Conservation (phyloP, 495 filamentous ascomycete genomes). For the Friedmanniomyces endolithicus region DNA sequence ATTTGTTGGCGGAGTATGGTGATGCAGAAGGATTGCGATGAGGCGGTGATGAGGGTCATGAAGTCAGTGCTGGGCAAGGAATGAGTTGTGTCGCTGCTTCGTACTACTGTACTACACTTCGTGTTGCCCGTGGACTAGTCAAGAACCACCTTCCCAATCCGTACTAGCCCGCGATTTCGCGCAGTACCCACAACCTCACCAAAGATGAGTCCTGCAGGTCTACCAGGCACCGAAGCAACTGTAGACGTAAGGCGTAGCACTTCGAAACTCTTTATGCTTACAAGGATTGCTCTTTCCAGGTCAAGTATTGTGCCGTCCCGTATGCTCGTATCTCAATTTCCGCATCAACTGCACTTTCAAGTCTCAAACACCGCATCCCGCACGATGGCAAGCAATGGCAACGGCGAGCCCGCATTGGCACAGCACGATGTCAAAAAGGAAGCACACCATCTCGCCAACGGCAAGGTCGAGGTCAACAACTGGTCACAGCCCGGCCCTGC, state of each 20-base stretch:
- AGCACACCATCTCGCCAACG: conserved; percentile 11
- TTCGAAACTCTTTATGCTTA: background rate
- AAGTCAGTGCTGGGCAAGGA: conserved; percentile 12
- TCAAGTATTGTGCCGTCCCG: conserved; percentile 6
- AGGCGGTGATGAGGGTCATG: conserved; percentile 23
- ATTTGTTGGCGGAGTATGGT: conserved; percentile 32
- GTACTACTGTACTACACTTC: background rate
- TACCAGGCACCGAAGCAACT: background rate
- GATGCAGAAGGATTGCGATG: conserved; percentile 22
- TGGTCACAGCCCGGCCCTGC: conserved; percentile 52
- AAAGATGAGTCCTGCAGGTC: background rate
- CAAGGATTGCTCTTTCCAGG: background rate
- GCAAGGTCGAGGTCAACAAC: conserved; percentile 26
- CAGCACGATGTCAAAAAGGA: conserved; percentile 6
- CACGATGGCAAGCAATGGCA: conserved; percentile 4
- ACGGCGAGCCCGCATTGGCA: background rate
- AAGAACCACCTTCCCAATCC: background rate
- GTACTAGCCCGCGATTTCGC: background rate
- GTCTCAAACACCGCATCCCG: background rate
- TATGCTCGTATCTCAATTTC: background rate
- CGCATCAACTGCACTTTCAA: background rate
- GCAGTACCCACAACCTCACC: no score
- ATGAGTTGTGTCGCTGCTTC: background rate
- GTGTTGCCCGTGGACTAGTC: background rate
- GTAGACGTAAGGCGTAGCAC: background rate